These are phyloP conservation scores for Prinsepia uniflora DNA, from an alignment of 306 rosid species.

Conservation along the genomic window DNA sequence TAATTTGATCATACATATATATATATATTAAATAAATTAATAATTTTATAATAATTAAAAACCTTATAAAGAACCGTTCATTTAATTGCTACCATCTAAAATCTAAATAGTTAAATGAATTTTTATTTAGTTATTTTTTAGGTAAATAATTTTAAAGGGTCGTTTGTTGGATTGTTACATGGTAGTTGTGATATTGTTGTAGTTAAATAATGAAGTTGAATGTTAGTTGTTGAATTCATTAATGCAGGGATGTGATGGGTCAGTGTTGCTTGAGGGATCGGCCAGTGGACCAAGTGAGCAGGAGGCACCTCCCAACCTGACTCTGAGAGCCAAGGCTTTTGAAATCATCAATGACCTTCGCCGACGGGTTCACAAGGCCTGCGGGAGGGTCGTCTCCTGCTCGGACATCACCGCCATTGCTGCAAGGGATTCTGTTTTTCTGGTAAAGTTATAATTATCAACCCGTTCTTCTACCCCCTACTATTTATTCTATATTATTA, in stretches of 20 bases:
- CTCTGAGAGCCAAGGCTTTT: slow-evolving; percentile 43
- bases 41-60: too few species aligned
- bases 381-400: slow-evolving; percentile 65
- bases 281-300: slow-evolving; percentile 61
- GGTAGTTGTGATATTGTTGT: neutral
- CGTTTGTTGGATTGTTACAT: too few species aligned
- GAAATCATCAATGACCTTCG: slow-evolving; percentile 52
- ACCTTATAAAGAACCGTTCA: too few species aligned
- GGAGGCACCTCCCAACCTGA: slow-evolving; percentile 53
- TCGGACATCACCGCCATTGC: slow-evolving; percentile 60
- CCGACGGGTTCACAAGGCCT: slow-evolving; percentile 24
- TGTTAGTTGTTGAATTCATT: neutral
- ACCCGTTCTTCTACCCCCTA: neutral
- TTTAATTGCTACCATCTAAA: too few species aligned
- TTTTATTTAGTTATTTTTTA: too few species aligned
- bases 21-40: too few species aligned
- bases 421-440: slow-evolving; percentile 52
- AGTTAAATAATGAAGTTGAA: neutral
- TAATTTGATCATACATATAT: too few species aligned
- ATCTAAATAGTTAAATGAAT: too few species aligned
- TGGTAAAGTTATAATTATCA: slow-evolving; percentile 28
- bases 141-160: too few species aligned
- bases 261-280: slow-evolving; percentile 59
- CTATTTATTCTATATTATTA: too few species aligned
- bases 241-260: slow-evolving; percentile 69